These are phyloP conservation scores for Dactylorhiza incarnata DNA, from an alignment of 106 monocot species.

Conservation along the genomic window DNA sequence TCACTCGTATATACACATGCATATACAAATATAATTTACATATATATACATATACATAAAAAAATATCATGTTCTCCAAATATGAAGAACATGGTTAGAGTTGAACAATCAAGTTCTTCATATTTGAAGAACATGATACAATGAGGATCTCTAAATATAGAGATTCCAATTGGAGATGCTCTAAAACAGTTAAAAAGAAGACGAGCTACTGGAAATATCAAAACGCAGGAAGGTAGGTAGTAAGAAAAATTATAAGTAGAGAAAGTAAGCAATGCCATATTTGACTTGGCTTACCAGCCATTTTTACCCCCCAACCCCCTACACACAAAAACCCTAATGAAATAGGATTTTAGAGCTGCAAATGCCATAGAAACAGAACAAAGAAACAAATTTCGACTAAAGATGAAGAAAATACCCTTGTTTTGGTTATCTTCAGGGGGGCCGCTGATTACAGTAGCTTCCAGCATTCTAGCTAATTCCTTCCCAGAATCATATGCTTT, in stretches of 20 bases:
- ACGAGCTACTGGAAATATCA: background rate
- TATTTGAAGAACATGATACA: too few relatives aligned
- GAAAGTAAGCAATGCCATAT: background rate
- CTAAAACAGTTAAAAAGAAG: constrained; percentile 4
- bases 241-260: background rate
- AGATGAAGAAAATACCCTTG: constrained; percentile 51
- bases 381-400: background rate
- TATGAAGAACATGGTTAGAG: too few relatives aligned
- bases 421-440: constrained; percentile 35
- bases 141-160: too few relatives aligned
- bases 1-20: too few relatives aligned
- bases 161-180: too few relatives aligned
- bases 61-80: too few relatives aligned
- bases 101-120: too few relatives aligned
- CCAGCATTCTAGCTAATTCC: constrained; percentile 82
- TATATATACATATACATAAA: too few relatives aligned
- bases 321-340: background rate
- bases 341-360: background rate
- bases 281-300: background rate
- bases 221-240: constrained; percentile 1
- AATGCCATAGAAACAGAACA: background rate
- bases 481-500: constrained; percentile 86
- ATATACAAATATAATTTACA: too few relatives aligned
- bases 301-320: too few relatives aligned
- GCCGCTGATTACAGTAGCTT: constrained; percentile 36